Evolutionary conservation across 179 eudicot genomes (phyloP).

Genomic region (Amaranthus tricolor): DNA sequence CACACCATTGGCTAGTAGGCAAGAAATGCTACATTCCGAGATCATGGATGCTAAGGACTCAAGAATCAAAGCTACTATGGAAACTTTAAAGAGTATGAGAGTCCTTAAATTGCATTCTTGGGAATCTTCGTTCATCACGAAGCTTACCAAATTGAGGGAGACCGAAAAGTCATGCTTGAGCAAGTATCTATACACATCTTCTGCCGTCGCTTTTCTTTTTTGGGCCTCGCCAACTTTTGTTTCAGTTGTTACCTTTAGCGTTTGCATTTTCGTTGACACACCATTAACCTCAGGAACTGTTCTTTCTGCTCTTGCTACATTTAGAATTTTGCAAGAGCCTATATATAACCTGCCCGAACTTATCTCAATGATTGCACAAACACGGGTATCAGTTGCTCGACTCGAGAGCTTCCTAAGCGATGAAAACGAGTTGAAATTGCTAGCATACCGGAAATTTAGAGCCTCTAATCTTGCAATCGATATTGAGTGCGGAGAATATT

Average conservation of each 20-base stretch:
- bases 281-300: slow-evolving; percentile 79
- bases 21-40: slow-evolving; percentile 61
- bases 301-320: slow-evolving; percentile 90
- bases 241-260: slow-evolving; percentile 81
- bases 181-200: slow-evolving; percentile 77
- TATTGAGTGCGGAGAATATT: slow-evolving; percentile 61
- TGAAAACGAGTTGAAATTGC: slow-evolving; percentile 41
- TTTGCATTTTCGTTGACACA: slow-evolving; percentile 60
- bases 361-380: slow-evolving; percentile 76
- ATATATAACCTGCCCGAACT: slow-evolving; percentile 89
- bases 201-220: slow-evolving; percentile 76
- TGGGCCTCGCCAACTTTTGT: slow-evolving; percentile 94
- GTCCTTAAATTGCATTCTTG: slow-evolving; percentile 86
- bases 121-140: slow-evolving; percentile 63
- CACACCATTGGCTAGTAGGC: slow-evolving; percentile 70
- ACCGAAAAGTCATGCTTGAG: slow-evolving; percentile 66
- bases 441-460: slow-evolving; percentile 28
- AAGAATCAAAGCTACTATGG: slow-evolving; percentile 81
- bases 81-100: slow-evolving; percentile 78
- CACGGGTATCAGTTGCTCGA: slow-evolving; percentile 79
- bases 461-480: slow-evolving; percentile 50
- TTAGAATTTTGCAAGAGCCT: slow-evolving; percentile 86
- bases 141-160: slow-evolving; percentile 56
- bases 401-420: slow-evolving; percentile 50
- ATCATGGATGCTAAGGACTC: slow-evolving; percentile 89